These are phyloP conservation scores for Diaporthe sp. DNA, from an alignment of 2,329 filamentous ascomycete genomes.

Conservation along the genomic window DNA sequence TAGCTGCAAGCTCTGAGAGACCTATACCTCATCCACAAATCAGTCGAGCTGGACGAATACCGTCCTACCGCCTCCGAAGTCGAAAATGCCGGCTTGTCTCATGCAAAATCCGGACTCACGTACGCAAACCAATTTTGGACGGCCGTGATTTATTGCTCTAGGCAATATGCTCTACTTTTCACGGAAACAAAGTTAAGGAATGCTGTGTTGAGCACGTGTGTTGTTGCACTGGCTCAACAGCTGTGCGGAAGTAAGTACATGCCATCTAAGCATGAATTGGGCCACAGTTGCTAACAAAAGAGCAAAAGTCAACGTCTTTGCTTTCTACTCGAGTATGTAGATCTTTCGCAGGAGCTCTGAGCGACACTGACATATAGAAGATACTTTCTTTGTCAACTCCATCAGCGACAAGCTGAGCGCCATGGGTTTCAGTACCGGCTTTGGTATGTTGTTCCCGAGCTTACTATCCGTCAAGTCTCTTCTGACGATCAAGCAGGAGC, in stretches of 20 bases:
- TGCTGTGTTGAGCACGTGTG: constrained; percentile 51
- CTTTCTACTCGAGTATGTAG: constrained; percentile 59
- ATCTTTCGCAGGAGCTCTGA: rapidly evolving
- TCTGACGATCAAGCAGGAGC: constrained; percentile 48
- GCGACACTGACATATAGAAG: constrained; percentile 46
- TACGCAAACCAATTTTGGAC: constrained; percentile 29
- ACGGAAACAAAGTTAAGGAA: constrained; percentile 47
- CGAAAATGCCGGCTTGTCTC: not conserved
- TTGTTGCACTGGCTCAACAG: constrained; percentile 51
- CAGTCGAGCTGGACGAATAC: constrained; percentile 46
- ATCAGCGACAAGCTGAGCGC: constrained; percentile 39
- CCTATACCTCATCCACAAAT: constrained; percentile 57
- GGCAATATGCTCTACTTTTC: constrained; percentile 47
- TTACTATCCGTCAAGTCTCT: not conserved
- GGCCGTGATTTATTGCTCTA: constrained; percentile 22
- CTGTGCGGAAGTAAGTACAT: constrained; percentile 52
- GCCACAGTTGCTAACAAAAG: not conserved
- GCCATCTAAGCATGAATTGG: not conserved
- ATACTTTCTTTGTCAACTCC: constrained; percentile 42
- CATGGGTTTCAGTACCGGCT: constrained; percentile 52
- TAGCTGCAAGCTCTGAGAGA: constrained; percentile 58
- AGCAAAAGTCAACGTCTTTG: constrained; percentile 55
- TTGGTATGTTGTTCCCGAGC: constrained; percentile 44
- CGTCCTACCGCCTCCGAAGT: not conserved
- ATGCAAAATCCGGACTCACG: constrained; percentile 34